phyloP scores from a whole-genome alignment of 441 rosid genomes.

The Francoa sonchifolia region DNA sequence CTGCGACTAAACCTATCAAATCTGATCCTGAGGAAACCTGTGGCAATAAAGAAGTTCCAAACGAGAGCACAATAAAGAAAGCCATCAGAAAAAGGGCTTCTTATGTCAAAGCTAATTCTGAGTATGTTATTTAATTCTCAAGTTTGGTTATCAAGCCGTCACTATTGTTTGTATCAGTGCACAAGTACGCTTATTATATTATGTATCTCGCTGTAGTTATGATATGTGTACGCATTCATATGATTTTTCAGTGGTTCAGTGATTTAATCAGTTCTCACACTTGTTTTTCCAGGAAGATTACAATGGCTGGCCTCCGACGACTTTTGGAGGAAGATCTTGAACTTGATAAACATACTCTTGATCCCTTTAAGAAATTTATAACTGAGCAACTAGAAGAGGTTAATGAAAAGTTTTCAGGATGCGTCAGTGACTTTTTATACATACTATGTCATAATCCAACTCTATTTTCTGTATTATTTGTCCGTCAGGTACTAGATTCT shows the following conservation, averaged over 20 bases:
- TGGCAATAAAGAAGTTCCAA: slow-evolving; percentile 24
- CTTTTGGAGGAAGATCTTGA: slow-evolving; percentile 75
- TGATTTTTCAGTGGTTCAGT: no score
- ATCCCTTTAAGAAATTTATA: slow-evolving; percentile 55
- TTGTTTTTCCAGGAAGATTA: slow-evolving; percentile 37
- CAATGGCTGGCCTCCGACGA: slow-evolving; percentile 75
- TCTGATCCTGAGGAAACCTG: slow-evolving; percentile 22
- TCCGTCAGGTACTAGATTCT: slow-evolving; percentile 47
- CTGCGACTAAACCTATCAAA: slow-evolving; percentile 24
- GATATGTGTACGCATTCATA: not conserved
- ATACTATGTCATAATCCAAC: slow-evolving; percentile 1
- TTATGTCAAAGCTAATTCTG: slow-evolving; percentile 49
- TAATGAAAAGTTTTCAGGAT: slow-evolving; percentile 17
- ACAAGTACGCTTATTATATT: not conserved
- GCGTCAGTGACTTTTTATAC: slow-evolving; percentile 6
- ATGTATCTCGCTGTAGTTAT: slow-evolving; percentile 4
- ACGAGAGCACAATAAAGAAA: slow-evolving; percentile 36
- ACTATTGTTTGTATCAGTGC: slow-evolving; percentile 1
- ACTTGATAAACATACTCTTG: slow-evolving; percentile 50
- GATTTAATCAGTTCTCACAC: not conserved
- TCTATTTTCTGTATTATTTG: slow-evolving; percentile 8
- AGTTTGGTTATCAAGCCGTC: slow-evolving; percentile 4
- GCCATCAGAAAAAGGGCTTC: slow-evolving; percentile 50
- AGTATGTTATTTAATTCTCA: slow-evolving; percentile 31
- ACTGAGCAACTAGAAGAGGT: slow-evolving; percentile 55